Conservation (phyloP, 2,329 filamentous ascomycete species). For the Chaetomiaceae sp. region DNA sequence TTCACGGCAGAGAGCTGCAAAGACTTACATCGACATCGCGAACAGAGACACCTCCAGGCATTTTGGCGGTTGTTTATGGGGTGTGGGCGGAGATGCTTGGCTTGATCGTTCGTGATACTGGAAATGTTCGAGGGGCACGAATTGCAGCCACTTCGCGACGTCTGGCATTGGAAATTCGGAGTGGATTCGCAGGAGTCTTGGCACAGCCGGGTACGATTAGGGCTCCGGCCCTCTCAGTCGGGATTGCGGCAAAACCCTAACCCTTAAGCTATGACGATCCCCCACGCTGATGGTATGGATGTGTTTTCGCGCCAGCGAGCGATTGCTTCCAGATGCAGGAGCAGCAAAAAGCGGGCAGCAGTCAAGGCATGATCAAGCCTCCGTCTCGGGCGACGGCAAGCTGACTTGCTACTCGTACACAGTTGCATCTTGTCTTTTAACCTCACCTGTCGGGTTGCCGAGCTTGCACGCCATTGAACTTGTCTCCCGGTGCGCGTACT, state of each 20-base stretch:
- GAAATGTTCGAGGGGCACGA: constrained; percentile 3
- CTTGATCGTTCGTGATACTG: constrained; percentile 21
- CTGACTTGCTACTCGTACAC: no score
- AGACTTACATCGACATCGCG: constrained; percentile 77
- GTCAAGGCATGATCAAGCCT: no score
- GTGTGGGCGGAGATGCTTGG: constrained; percentile 19
- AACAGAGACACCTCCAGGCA: constrained; percentile 73
- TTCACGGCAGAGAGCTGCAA: constrained; percentile 27
- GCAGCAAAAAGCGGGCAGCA: no score
- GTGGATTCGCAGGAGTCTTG: constrained; percentile 16
- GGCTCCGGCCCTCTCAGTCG: constrained; percentile 13
- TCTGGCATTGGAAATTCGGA: constrained; percentile 13
- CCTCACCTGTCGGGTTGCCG: no score
- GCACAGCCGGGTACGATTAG: constrained; percentile 11
- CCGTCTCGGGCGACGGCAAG: no score
- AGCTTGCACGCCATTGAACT: no score
- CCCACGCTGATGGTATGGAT: no score
- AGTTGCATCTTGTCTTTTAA: no score
- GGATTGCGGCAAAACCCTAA: constrained; percentile 6
- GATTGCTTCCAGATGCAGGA: no score
- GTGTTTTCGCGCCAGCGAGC: no score
- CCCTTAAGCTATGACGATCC: no score
- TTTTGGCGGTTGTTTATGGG: constrained; percentile 45
- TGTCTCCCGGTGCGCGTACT: no score
- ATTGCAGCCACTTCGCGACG: constrained; percentile 1